Evolutionary conservation across 176 grass and related monocot species (phyloP).

Genomic region (Zoysia pacifica): DNA sequence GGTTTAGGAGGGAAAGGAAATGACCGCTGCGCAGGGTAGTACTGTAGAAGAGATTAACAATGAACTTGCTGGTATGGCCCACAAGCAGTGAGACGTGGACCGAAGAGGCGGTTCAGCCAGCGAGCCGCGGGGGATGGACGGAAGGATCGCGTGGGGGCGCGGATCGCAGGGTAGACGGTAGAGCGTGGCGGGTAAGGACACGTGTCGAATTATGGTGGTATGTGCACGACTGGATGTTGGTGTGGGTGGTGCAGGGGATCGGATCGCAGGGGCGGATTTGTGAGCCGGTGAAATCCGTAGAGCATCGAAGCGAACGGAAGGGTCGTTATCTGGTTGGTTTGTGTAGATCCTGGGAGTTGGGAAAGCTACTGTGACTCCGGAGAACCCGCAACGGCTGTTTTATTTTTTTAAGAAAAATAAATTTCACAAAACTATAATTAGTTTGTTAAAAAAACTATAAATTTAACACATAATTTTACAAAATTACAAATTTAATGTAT

Average conservation of each 20-base stretch:
- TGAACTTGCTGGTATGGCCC: not conserved
- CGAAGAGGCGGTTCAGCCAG: not conserved
- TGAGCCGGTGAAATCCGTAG: slow-evolving; percentile 31
- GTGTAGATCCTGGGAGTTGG: not conserved
- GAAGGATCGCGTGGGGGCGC: slow-evolving; percentile 28
- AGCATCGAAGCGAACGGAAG: not conserved
- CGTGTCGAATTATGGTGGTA: not conserved
- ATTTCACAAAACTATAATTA: too few species aligned
- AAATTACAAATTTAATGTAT: too few species aligned
- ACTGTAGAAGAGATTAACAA: not conserved
- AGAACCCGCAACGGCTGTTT: not conserved
- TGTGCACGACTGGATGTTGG: not conserved
- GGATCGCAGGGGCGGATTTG: not conserved
- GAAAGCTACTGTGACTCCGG: not conserved
- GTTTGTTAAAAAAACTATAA: too few species aligned
- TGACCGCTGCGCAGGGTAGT: not conserved
- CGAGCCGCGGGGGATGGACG: not conserved
- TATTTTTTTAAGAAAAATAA: too few species aligned
- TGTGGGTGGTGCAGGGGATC: not conserved
- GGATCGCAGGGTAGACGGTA: not conserved
- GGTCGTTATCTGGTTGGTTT: not conserved
- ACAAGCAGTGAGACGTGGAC: not conserved
- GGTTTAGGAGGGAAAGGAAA: slow-evolving; percentile 17
- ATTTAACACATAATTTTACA: too few species aligned
- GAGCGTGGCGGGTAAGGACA: not conserved